Percentiles rank a stretch among this genome's conserved stretches.
Evolutionary conservation across 2,329 filamentous ascomycete genomes (phyloP).

Genomic region (Paraconiothyrium brasiliense): DNA sequence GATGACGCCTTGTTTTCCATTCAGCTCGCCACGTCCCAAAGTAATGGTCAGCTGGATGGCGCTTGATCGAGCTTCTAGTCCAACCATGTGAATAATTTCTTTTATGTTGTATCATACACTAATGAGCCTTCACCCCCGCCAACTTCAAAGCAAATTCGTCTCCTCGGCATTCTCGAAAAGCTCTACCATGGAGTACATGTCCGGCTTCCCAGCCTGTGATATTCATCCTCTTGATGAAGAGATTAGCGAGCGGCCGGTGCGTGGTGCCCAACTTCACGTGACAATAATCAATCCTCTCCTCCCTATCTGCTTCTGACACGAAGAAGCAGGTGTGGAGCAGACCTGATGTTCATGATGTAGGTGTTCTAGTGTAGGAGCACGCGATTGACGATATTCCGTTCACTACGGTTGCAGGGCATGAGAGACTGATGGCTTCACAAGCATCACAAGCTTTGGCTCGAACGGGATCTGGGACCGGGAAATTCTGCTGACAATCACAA

Average conservation of each 20-base stretch:
- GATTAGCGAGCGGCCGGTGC: neutral
- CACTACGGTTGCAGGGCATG: neutral
- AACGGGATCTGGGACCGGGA: neutral
- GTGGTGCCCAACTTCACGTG: constrained; percentile 21
- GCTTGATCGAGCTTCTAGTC: too few species aligned
- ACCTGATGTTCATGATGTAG: neutral
- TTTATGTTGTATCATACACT: neutral
- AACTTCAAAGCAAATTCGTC: too few species aligned
- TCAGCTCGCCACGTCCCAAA: too few species aligned
- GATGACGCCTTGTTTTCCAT: too few species aligned
- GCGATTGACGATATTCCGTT: neutral
- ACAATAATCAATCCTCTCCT: constrained; percentile 24
- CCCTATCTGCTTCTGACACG: neutral
- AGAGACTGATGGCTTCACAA: neutral
- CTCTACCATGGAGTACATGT: constrained; percentile 17
- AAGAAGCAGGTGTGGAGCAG: constrained; percentile 2
- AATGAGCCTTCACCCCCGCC: constrained; percentile 19
- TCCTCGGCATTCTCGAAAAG: too few species aligned
- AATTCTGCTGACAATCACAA: constrained; percentile 8
- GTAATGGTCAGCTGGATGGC: too few species aligned
- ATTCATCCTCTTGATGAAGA: constrained; percentile 18
- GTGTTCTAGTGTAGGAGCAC: neutral
- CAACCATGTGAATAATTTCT: too few species aligned
- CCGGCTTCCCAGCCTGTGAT: constrained; percentile 20
- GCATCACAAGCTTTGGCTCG: neutral